phyloP scores from a whole-genome alignment of 345 rosid species.

The Gossypium rotundifolium region DNA sequence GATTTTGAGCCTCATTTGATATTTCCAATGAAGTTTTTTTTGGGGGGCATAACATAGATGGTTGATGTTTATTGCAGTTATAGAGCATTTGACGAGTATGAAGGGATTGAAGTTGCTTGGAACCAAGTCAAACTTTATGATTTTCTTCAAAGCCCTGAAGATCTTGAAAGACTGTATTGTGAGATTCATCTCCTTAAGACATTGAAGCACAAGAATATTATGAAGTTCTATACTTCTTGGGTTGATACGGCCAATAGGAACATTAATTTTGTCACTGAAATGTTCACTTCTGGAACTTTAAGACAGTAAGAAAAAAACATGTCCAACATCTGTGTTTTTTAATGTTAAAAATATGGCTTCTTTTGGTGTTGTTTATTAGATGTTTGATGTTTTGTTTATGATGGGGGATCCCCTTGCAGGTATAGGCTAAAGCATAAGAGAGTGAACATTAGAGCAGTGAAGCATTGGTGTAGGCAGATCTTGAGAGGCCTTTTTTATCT shows the following conservation, averaged over 20 bases:
- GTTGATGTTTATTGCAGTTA: slow-evolving; percentile 54
- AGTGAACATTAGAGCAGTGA: slow-evolving; percentile 82
- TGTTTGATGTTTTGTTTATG: slow-evolving; percentile 10
- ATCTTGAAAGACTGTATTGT: slow-evolving; percentile 85
- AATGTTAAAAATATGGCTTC: neutral
- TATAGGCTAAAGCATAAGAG: slow-evolving; percentile 80
- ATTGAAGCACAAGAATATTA: slow-evolving; percentile 76
- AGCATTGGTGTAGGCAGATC: slow-evolving; percentile 95
- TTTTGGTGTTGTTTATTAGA: slow-evolving; percentile 9
- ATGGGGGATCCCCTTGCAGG: slow-evolving; percentile 21
- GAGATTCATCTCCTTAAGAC: slow-evolving; percentile 97
- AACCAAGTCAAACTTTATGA: slow-evolving; percentile 94
- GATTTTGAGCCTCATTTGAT: slow-evolving; percentile 14
- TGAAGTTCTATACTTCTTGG: slow-evolving; percentile 93
- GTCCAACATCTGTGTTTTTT: slow-evolving; percentile 3
- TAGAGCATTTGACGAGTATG: slow-evolving; percentile 87
- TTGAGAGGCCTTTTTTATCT: slow-evolving; percentile 76
- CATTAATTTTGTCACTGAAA: slow-evolving; percentile 88
- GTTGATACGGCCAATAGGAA: slow-evolving; percentile 75
- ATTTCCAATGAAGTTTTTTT: neutral
- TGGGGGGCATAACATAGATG: neutral
- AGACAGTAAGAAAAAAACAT: slow-evolving; percentile 59
- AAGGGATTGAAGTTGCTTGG: slow-evolving; percentile 98
- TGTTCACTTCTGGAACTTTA: slow-evolving; percentile 94
- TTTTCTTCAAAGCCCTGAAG: slow-evolving; percentile 88